A percentile compares a stretch with the other conserved stretches of the same genome.
These are phyloP conservation scores for Metschnikowia gelsemii DNA, from an alignment of 805 yeast genomes.

Conservation along the genomic window DNA sequence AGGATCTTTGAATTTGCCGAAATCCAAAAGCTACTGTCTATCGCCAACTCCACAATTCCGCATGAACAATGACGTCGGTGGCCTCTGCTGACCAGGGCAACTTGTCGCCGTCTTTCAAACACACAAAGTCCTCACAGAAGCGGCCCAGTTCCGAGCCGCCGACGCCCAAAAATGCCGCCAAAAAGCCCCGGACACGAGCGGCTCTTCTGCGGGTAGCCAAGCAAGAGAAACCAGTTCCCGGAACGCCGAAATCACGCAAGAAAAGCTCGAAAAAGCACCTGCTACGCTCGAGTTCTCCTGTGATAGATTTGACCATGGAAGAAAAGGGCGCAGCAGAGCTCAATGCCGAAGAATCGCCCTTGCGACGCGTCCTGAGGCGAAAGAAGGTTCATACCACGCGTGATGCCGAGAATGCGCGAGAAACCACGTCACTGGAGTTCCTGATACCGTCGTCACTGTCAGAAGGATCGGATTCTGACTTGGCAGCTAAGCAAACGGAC, in stretches of 20 bases:
- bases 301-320: constrained; percentile 19
- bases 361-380: constrained; percentile 2
- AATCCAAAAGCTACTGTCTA: neutral
- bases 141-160: neutral
- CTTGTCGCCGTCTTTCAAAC: constrained; percentile 3
- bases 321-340: neutral
- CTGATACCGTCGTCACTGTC: too few species aligned
- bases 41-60: too few species aligned
- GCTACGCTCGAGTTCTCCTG: constrained; percentile 13
- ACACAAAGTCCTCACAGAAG: constrained; percentile 1
- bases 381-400: neutral
- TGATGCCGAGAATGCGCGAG: too few species aligned
- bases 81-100: constrained; percentile 6
- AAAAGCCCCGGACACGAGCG: constrained; percentile 18
- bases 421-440: too few species aligned
- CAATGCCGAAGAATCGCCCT: constrained; percentile 11
- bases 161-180: neutral
- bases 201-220: constrained; percentile 7
- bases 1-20: too few species aligned
- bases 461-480: too few species aligned
- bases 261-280: constrained; percentile 6
- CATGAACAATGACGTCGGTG: constrained; percentile 8
- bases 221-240: constrained; percentile 1
- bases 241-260: constrained; percentile 6
- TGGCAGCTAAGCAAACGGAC: too few species aligned